Evolutionary conservation across 768 basidiomycete genomes (phyloP).

Genomic region (Wakefieldia striispora): DNA sequence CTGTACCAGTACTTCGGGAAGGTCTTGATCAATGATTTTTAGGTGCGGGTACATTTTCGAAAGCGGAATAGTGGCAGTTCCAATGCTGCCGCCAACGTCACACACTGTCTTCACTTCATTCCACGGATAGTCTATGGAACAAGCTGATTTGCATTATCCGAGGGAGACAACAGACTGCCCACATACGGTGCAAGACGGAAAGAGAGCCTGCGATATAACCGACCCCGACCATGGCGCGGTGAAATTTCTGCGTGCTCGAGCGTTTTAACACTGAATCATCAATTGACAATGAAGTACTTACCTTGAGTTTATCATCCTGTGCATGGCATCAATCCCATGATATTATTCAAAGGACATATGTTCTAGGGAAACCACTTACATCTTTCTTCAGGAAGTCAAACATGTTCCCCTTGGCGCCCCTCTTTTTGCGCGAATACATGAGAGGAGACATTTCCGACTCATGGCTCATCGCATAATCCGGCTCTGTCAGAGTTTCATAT

Average conservation of each 20-base stretch:
- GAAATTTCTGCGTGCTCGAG: conserved; percentile 15
- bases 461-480: conserved; percentile 11
- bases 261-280: not conserved
- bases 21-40: conserved; percentile 33
- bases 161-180: not conserved
- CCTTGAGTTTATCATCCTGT: conserved; percentile 15
- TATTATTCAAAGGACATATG: too few relatives aligned
- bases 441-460: conserved; percentile 22
- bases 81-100: conserved; percentile 37
- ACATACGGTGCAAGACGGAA: conserved; percentile 22
- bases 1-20: conserved; percentile 24
- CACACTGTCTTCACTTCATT: conserved; percentile 20
- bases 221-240: conserved; percentile 26
- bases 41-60: conserved; percentile 29
- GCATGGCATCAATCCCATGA: not conserved
- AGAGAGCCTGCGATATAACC: conserved; percentile 24
- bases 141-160: conserved; percentile 12
- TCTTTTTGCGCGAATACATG: conserved; percentile 20
- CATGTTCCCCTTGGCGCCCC: conserved; percentile 20
- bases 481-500: conserved; percentile 29
- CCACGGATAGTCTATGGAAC: too few relatives aligned
- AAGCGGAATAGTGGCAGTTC: conserved; percentile 30
- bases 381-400: conserved; percentile 25
- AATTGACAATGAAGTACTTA: not conserved
- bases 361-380: conserved; percentile 5